Evolutionary conservation across 2,329 filamentous ascomycete genomes (phyloP).

Genomic region (Stemphylium lycopersici): DNA sequence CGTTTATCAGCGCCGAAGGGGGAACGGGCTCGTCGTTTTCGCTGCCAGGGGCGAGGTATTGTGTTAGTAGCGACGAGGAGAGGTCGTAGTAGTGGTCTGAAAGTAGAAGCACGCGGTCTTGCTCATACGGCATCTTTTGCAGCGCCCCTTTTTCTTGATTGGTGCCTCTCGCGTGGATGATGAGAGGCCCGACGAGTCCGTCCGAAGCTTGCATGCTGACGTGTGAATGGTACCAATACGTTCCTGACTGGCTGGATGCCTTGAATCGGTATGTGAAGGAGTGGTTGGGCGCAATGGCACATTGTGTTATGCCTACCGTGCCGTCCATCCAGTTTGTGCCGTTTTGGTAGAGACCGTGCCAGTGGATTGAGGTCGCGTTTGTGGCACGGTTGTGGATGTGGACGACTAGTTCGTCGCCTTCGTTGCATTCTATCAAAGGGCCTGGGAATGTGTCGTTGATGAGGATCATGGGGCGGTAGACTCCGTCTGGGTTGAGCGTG

Average conservation of each 20-base stretch:
- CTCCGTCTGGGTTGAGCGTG: conserved; percentile 63
- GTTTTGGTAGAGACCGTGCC: conserved; percentile 64
- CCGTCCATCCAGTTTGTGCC: conserved; percentile 59
- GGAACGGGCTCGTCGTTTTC: conserved; percentile 64
- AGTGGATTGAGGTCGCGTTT: conserved; percentile 69
- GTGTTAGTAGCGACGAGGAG: conserved; percentile 55
- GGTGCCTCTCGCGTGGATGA: conserved; percentile 40
- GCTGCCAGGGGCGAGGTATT: conserved; percentile 59
- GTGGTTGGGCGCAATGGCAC: conserved; percentile 62
- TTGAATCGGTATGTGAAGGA: conserved; percentile 40
- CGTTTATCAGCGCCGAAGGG: conserved; percentile 53
- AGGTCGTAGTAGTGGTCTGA: conserved; percentile 72
- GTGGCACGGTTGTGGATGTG: conserved; percentile 60
- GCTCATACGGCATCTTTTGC: conserved; percentile 51
- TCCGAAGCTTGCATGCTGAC: conserved; percentile 52
- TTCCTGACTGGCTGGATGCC: conserved; percentile 46
- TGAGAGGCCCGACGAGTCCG: conserved; percentile 49
- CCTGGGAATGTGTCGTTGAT: conserved; percentile 51
- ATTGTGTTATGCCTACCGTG: conserved; percentile 57
- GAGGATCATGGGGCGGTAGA: conserved; percentile 50
- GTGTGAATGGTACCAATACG: conserved; percentile 47
- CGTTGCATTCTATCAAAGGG: conserved; percentile 52
- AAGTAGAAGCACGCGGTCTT: conserved; percentile 67
- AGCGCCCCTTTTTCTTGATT: conserved; percentile 49
- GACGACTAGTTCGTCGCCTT: conserved; percentile 71